These are phyloP conservation scores for Arachnomyces sp. DNA, from an alignment of 2,329 filamentous ascomycete species.

Conservation along the genomic window DNA sequence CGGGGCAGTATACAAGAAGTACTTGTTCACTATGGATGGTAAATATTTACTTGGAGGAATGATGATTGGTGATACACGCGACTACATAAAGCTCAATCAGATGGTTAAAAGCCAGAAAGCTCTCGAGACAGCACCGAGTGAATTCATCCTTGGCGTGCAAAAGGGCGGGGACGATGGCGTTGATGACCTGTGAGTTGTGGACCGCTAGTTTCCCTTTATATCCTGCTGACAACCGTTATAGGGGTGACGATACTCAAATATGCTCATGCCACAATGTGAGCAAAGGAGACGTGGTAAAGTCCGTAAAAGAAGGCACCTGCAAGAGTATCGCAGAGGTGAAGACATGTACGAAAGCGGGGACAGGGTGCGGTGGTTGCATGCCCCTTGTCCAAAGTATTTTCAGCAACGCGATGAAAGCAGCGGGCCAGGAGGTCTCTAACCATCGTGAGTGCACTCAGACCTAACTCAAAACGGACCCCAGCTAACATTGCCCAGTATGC, in stretches of 20 bases:
- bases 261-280: conserved; percentile 91
- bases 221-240: conserved; percentile 18
- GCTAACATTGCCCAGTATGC: conserved; percentile 47
- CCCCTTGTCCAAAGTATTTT: conserved; percentile 83
- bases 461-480: not conserved
- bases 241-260: conserved; percentile 74
- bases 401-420: conserved; percentile 75
- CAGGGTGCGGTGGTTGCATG: conserved; percentile 84
- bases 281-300: conserved; percentile 68
- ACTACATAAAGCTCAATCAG: conserved; percentile 82
- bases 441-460: conserved; percentile 37
- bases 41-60: conserved; percentile 90
- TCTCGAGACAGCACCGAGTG: conserved; percentile 68
- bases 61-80: conserved; percentile 91
- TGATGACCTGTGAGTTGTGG: conserved; percentile 56
- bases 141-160: conserved; percentile 74
- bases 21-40: conserved; percentile 80
- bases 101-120: conserved; percentile 78
- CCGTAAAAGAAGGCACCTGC: conserved; percentile 70
- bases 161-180: conserved; percentile 66
- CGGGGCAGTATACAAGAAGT: conserved; percentile 85
- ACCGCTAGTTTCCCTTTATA: not conserved
- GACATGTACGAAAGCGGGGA: conserved; percentile 84
- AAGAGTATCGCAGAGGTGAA: conserved; percentile 78
- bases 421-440: conserved; percentile 84